Conservation (phyloP, 2,329 filamentous ascomycete species). For the Xylogone sp. region DNA sequence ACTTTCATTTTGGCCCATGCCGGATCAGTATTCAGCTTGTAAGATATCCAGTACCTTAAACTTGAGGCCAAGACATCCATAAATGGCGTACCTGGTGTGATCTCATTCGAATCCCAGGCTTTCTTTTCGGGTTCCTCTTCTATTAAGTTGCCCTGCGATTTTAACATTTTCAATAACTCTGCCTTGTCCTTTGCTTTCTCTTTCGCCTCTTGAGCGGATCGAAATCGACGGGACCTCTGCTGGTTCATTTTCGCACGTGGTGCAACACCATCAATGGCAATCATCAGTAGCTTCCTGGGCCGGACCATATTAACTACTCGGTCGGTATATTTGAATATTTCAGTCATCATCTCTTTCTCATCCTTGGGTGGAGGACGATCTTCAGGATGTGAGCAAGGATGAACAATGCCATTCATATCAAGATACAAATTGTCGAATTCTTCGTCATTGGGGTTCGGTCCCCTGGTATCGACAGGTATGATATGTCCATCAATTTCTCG, state of each 20-base stretch:
- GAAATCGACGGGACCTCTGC: conserved; percentile 92
- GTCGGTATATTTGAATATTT: conserved; percentile 98
- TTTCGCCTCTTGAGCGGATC: conserved; percentile 87
- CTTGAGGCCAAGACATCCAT: conserved; percentile 93
- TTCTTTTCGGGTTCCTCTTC: conserved; percentile 71
- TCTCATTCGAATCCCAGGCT: conserved; percentile 83
- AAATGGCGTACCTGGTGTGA: conserved; percentile 95
- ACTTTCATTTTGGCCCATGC: conserved; percentile 95
- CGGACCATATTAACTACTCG: conserved; percentile 98
- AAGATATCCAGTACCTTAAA: conserved; percentile 93
- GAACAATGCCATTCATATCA: conserved; percentile 99
- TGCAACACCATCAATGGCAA: conserved; percentile 96
- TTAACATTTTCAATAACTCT: conserved; percentile 80
- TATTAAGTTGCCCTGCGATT: conserved; percentile 64
- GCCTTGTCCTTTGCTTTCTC: conserved; percentile 91
- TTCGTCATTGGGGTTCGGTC: conserved; percentile 92
- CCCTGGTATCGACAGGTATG: conserved; percentile 80
- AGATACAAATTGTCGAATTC: conserved; percentile 98
- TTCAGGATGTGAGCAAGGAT: conserved; percentile 97
- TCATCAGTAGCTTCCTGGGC: conserved; percentile 92
- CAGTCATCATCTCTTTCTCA: conserved; percentile 99
- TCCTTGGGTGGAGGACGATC: conserved; percentile 86
- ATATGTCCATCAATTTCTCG: conserved; percentile 76
- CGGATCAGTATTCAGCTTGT: conserved; percentile 95
- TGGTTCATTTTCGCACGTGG: conserved; percentile 99